Conservation (phyloP, 2,329 filamentous ascomycete genomes). For the Microthyrium microscopicum region DNA sequence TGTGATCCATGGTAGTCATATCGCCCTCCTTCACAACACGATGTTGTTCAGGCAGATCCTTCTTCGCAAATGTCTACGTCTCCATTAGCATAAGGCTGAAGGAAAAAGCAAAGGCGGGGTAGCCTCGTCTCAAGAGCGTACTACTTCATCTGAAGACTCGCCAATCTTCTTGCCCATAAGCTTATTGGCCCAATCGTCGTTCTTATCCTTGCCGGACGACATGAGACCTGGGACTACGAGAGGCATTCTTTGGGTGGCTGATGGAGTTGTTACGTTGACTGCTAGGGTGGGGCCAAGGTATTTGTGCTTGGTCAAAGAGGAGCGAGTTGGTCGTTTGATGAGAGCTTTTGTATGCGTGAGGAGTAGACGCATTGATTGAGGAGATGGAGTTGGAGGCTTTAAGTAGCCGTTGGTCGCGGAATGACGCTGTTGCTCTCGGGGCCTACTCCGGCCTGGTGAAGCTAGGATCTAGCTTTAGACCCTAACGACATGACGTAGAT, state of each 20-base stretch:
- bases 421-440: no score
- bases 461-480: no score
- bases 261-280: background rate
- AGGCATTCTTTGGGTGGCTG: slow-evolving; percentile 23
- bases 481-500: no score
- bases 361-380: no score
- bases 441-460: no score
- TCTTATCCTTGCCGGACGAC: slow-evolving; percentile 20
- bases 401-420: no score
- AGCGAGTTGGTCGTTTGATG: no score
- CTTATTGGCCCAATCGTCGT: slow-evolving; percentile 29
- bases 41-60: slow-evolving; percentile 30
- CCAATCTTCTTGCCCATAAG: slow-evolving; percentile 36
- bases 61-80: slow-evolving; percentile 32
- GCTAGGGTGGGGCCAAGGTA: no score
- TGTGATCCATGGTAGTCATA: slow-evolving; percentile 30
- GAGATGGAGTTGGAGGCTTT: no score
- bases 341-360: no score
- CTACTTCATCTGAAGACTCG: slow-evolving; percentile 27
- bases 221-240: slow-evolving; percentile 32
- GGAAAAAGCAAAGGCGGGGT: slow-evolving; percentile 3
- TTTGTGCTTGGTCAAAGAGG: no score
- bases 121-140: slow-evolving; percentile 12
- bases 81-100: background rate
- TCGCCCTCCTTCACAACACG: slow-evolving; percentile 29